A percentile compares a stretch with the other conserved stretches of the same genome.
Evolutionary conservation across 2,329 filamentous ascomycete species (phyloP).

Genomic region (Colletotrichum sansevieriae): DNA sequence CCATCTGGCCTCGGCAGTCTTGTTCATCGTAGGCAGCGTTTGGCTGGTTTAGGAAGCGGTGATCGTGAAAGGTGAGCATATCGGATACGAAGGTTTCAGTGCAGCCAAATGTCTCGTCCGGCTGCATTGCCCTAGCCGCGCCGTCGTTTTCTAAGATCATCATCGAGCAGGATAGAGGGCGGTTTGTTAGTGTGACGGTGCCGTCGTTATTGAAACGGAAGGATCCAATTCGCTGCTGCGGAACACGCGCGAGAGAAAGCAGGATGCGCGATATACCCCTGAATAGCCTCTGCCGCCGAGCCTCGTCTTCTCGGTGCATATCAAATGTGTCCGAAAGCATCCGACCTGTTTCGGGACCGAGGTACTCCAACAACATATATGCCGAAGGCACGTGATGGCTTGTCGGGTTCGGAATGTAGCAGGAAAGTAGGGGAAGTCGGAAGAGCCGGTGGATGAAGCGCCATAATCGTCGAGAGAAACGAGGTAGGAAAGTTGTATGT

Average conservation of each 20-base stretch:
- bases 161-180: too few species aligned
- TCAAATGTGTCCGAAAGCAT: conserved; percentile 45
- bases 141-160: too few species aligned
- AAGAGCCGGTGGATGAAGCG: too few species aligned
- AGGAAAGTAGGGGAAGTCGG: too few species aligned
- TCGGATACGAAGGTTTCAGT: conserved; percentile 45
- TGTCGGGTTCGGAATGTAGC: too few species aligned
- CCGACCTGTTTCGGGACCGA: conserved; percentile 29
- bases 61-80: conserved; percentile 46
- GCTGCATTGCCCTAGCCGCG: too few species aligned
- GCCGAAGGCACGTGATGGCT: not conserved
- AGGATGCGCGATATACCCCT: conserved; percentile 36
- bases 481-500: too few species aligned
- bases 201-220: conserved; percentile 46
- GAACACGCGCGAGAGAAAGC: conserved; percentile 20
- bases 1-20: conserved; percentile 46
- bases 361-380: conserved; percentile 22
- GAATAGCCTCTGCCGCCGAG: too few species aligned
- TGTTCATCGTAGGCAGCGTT: conserved; percentile 44
- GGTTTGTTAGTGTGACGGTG: conserved; percentile 43
- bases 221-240: conserved; percentile 23
- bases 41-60: conserved; percentile 45
- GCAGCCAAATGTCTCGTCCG: too few species aligned
- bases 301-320: conserved; percentile 14
- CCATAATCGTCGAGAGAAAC: too few species aligned